These are phyloP conservation scores for Meyerozyma smithsonii DNA, from an alignment of 1,139 yeast genomes.

Conservation along the genomic window DNA sequence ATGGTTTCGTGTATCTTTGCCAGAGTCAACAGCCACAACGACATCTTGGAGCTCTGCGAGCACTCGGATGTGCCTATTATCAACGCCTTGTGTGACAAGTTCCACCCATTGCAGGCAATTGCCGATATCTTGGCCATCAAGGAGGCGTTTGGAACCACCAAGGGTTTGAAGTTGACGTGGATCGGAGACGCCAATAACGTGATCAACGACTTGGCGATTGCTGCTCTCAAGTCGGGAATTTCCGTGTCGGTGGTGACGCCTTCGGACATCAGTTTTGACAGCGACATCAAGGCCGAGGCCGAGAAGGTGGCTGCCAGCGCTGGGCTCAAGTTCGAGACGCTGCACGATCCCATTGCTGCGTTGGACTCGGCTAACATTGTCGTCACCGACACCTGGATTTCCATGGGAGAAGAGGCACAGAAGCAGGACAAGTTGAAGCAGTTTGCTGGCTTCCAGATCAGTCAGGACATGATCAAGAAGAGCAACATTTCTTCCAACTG, in stretches of 20 bases:
- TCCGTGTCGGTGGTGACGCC: slow-evolving; percentile 85
- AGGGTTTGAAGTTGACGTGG: slow-evolving; percentile 85
- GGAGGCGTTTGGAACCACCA: slow-evolving; percentile 58
- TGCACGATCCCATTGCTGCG: slow-evolving; percentile 71
- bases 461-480: slow-evolving; percentile 51
- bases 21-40: slow-evolving; percentile 83
- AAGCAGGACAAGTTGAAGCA: slow-evolving; percentile 66
- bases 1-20: slow-evolving; percentile 96
- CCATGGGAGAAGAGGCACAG: slow-evolving; percentile 95
- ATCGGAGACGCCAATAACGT: slow-evolving; percentile 96
- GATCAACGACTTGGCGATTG: slow-evolving; percentile 88
- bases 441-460: slow-evolving; percentile 83
- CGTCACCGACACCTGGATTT: slow-evolving; percentile 97
- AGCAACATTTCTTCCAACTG: slow-evolving; percentile 62
- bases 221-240: slow-evolving; percentile 81
- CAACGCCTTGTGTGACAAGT: slow-evolving; percentile 87
- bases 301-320: slow-evolving; percentile 45
- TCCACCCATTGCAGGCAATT: slow-evolving; percentile 93
- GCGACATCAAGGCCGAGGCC: slow-evolving; percentile 54
- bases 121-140: slow-evolving; percentile 84
- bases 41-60: slow-evolving; percentile 69
- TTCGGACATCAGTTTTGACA: slow-evolving; percentile 57
- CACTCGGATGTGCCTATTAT: slow-evolving; percentile 86
- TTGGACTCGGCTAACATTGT: slow-evolving; percentile 69
- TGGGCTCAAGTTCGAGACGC: slow-evolving; percentile 54